Percentiles rank a stretch among this genome's conserved stretches.
Evolutionary conservation across 2,329 filamentous ascomycete genomes (phyloP).

Genomic region (Aspergillus neoniger): DNA sequence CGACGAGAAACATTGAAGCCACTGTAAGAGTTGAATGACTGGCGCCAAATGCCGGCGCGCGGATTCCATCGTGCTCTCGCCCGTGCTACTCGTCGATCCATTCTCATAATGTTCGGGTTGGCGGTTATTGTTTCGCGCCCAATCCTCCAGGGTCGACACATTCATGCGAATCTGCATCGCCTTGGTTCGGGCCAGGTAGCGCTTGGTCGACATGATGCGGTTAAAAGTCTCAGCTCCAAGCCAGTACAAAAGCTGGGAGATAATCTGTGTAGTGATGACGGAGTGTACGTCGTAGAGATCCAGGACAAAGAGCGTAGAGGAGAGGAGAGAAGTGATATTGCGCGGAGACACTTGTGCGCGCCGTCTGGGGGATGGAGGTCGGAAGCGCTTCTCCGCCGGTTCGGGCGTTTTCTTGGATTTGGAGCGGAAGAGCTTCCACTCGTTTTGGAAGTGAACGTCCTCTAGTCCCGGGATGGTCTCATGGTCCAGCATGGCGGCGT

Average conservation of each 20-base stretch:
- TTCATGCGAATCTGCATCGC: slow-evolving; percentile 99
- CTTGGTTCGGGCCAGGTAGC: slow-evolving; percentile 92
- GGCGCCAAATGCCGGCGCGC: slow-evolving; percentile 83
- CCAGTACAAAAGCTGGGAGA: slow-evolving; percentile 95
- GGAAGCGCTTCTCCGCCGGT: slow-evolving; percentile 83
- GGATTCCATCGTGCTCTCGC: slow-evolving; percentile 83
- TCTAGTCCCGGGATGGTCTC: slow-evolving; percentile 98
- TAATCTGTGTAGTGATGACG: slow-evolving; percentile 87
- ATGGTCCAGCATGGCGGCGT: slow-evolving; percentile 92
- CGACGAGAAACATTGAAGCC: slow-evolving; percentile 97
- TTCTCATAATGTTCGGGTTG: slow-evolving; percentile 95
- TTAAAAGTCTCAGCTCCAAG: slow-evolving; percentile 95
- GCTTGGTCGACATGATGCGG: slow-evolving; percentile 92
- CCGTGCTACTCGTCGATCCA: slow-evolving; percentile 79
- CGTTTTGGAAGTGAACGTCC: slow-evolving; percentile 94
- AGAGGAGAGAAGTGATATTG: slow-evolving; percentile 92
- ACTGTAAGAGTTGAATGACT: slow-evolving; percentile 90
- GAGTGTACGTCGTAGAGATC: slow-evolving; percentile 99
- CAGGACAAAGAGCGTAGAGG: slow-evolving; percentile 92
- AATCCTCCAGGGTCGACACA: slow-evolving; percentile 90
- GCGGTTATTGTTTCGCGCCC: slow-evolving; percentile 90
- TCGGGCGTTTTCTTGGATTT: slow-evolving; percentile 86
- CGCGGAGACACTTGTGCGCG: slow-evolving; percentile 88
- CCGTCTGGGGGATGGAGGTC: slow-evolving; percentile 90
- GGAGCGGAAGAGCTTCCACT: slow-evolving; percentile 95